Evolutionary conservation across 1,284 basidiomycete genomes (phyloP).

Genomic region (Ganoderma resinaceum): DNA sequence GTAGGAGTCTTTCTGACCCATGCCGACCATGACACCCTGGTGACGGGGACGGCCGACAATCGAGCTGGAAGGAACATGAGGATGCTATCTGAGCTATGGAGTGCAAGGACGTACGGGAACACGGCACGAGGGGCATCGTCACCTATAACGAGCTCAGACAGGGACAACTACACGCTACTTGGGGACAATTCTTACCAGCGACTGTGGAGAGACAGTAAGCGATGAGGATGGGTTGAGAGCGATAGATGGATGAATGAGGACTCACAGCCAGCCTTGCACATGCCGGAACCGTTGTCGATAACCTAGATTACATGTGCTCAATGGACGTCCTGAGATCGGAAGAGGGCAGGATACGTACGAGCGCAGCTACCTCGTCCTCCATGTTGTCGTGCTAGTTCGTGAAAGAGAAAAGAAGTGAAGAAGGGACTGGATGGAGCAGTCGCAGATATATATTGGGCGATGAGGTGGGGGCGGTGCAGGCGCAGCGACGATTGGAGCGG

Average conservation of each 20-base stretch:
- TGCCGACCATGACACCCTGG: conserved; percentile 92
- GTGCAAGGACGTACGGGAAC: conserved; percentile 60
- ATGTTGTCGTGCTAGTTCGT: conserved; percentile 40
- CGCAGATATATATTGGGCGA: conserved; percentile 25
- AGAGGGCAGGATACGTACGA: conserved; percentile 34
- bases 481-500: conserved; percentile 20
- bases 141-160: conserved; percentile 44
- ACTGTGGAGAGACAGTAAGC: conserved; percentile 45
- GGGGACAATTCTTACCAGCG: conserved; percentile 49
- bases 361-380: conserved; percentile 46
- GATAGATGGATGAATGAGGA: conserved; percentile 31
- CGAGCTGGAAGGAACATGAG: conserved; percentile 55
- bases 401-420: conserved; percentile 32
- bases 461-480: conserved; percentile 29
- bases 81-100: neutral
- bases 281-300: conserved; percentile 89
- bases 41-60: conserved; percentile 94
- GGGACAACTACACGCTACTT: neutral
- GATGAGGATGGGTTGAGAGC: neutral
- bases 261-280: conserved; percentile 93
- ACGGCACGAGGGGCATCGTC: conserved; percentile 77
- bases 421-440: conserved; percentile 26
- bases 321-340: neutral
- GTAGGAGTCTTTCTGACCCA: conserved; percentile 90
- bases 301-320: conserved; percentile 48